Percentiles rank a stretch among this genome's conserved stretches.
phyloP scores from a whole-genome alignment of 345 rosid genomes.

The Hirschfeldia incana region DNA sequence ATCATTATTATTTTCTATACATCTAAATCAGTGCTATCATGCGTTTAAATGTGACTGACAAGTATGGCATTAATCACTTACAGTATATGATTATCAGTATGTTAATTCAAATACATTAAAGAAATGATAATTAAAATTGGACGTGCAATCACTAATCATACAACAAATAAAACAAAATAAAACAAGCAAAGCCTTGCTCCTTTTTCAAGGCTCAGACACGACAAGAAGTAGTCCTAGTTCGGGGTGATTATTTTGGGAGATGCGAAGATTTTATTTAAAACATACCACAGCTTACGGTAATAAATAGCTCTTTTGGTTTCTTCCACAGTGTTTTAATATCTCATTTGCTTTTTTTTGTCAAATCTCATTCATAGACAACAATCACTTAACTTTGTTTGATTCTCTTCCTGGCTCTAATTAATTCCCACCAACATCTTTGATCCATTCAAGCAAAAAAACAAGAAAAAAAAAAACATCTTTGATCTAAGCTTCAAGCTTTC shows the following conservation, averaged over 20 bases:
- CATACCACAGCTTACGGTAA: background rate
- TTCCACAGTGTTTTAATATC: conserved; percentile 1
- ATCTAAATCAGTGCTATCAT: background rate
- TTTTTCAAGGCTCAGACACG: conserved; percentile 26
- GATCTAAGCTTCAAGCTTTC: background rate
- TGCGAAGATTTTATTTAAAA: conserved; percentile 9
- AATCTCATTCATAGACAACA: background rate
- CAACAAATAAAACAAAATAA: background rate
- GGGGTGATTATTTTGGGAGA: conserved; percentile 21
- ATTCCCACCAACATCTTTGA: background rate
- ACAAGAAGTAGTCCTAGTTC: conserved; percentile 27
- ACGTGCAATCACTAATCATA: background rate
- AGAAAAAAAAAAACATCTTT: no score
- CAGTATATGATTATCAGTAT: background rate
- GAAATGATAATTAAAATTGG: background rate
- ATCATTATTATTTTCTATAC: background rate
- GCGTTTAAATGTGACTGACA: conserved; percentile 3
- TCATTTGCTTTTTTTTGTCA: background rate
- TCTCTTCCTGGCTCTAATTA: background rate
- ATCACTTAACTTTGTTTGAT: background rate
- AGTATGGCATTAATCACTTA: background rate
- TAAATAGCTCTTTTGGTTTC: conserved; percentile 6
- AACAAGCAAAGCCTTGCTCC: conserved; percentile 6
- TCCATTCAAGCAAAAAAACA: no score
- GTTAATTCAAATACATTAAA: background rate